Percentiles rank a stretch among this genome's conserved stretches.
Conservation (phyloP, 2,329 filamentous ascomycete genomes). For the Alternaria ventricosa region DNA sequence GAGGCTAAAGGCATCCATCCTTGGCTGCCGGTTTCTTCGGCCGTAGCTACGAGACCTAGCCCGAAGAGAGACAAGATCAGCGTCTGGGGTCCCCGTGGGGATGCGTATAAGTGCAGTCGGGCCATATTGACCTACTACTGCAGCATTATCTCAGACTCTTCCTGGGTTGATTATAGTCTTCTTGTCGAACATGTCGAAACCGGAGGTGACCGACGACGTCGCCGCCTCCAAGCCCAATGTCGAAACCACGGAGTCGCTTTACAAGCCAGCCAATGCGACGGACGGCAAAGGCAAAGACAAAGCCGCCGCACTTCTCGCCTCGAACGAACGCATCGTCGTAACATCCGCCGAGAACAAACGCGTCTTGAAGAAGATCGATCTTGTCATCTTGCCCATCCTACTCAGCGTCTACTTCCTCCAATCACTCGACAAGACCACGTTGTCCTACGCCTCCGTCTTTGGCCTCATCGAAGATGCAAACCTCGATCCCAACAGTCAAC, state of each 20-base stretch:
- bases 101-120: conserved; percentile 15
- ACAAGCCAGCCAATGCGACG: conserved; percentile 22
- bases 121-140: conserved; percentile 12
- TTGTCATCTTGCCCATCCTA: conserved; percentile 61
- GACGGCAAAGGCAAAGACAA: conserved; percentile 49
- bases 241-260: conserved; percentile 36
- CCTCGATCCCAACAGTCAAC: conserved; percentile 58
- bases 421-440: conserved; percentile 67
- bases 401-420: conserved; percentile 69
- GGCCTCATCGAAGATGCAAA: conserved; percentile 65
- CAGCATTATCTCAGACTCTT: neutral
- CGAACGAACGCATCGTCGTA: conserved; percentile 55
- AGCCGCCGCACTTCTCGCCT: conserved; percentile 58
- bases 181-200: conserved; percentile 24
- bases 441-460: conserved; percentile 68
- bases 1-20: neutral
- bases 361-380: conserved; percentile 60
- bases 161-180: neutral
- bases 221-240: conserved; percentile 25
- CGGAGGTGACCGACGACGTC: conserved; percentile 1
- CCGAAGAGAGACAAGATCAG: conserved; percentile 12
- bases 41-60: neutral
- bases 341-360: conserved; percentile 61
- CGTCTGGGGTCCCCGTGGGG: conserved; percentile 39
- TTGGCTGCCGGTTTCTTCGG: conserved; percentile 21